Conservation (phyloP, 2,329 filamentous ascomycete genomes). For the Fusarium luffae region DNA sequence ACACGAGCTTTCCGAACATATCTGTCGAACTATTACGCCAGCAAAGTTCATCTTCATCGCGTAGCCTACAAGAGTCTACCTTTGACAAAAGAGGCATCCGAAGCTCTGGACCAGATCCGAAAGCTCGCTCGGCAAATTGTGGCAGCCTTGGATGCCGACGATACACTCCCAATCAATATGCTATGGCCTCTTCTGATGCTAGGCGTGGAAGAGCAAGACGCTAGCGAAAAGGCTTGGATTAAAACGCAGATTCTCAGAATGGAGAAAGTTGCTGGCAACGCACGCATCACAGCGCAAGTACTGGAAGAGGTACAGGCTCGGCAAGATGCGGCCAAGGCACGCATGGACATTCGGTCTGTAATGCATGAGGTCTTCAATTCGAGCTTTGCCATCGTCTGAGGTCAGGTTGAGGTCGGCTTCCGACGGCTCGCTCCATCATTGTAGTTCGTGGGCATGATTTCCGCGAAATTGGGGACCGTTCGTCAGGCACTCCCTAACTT, state of each 20-base stretch:
- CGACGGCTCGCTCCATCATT: neutral
- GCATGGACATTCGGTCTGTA: slow-evolving; percentile 58
- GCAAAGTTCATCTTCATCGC: slow-evolving; percentile 66
- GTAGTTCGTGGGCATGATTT: neutral
- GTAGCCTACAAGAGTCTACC: slow-evolving; percentile 67
- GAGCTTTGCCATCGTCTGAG: slow-evolving; percentile 62
- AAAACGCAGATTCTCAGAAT: slow-evolving; percentile 60
- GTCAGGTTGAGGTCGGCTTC: neutral
- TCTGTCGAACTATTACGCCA: slow-evolving; percentile 66
- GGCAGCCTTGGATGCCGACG: slow-evolving; percentile 53
- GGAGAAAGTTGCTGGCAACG: slow-evolving; percentile 58
- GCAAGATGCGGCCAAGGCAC: slow-evolving; percentile 54
- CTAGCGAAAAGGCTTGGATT: slow-evolving; percentile 62
- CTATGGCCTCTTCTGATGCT: slow-evolving; percentile 68
- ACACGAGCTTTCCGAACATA: slow-evolving; percentile 66
- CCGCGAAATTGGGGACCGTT: neutral
- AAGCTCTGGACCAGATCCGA: slow-evolving; percentile 62
- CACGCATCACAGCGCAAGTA: slow-evolving; percentile 58
- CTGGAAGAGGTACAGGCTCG: slow-evolving; percentile 58
- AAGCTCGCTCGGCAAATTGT: slow-evolving; percentile 58
- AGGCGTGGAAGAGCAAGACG: slow-evolving; percentile 64
- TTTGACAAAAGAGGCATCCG: slow-evolving; percentile 60
- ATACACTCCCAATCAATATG: slow-evolving; percentile 65
- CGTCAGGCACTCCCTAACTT: neutral
- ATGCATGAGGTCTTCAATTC: slow-evolving; percentile 63